Conservation (phyloP, 1,139 yeast species). For the Debaryomyces nepalensis region DNA sequence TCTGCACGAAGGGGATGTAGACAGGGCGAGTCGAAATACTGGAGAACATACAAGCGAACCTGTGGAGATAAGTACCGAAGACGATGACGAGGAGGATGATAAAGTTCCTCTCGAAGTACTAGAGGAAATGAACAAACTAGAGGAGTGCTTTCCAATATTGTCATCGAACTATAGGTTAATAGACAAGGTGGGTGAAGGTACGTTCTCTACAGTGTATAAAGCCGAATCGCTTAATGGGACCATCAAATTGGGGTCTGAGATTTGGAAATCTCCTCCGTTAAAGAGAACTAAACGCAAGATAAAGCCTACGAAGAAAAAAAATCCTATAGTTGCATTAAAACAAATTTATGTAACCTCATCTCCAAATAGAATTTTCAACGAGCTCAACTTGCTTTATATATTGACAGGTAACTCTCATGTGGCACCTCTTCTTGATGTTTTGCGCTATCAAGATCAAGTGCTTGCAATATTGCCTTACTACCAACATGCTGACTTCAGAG, state of each 20-base stretch:
- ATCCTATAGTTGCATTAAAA: slow-evolving; percentile 83
- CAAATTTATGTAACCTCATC: slow-evolving; percentile 95
- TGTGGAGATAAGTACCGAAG: slow-evolving; percentile 17
- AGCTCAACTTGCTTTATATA: slow-evolving; percentile 72
- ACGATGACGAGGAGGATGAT: slow-evolving; percentile 39
- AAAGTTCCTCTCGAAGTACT: slow-evolving; percentile 56
- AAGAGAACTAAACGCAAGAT: slow-evolving; percentile 26
- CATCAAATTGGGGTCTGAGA: slow-evolving; percentile 41
- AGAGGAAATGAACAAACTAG: slow-evolving; percentile 70
- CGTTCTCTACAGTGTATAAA: slow-evolving; percentile 88
- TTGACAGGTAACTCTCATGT: slow-evolving; percentile 73
- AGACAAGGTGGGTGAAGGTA: slow-evolving; percentile 94
- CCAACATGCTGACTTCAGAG: slow-evolving; percentile 89
- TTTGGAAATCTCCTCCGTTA: slow-evolving; percentile 54
- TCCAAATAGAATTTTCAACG: slow-evolving; percentile 87
- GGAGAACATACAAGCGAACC: slow-evolving; percentile 18
- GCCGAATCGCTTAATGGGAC: slow-evolving; percentile 70
- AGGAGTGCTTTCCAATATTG: slow-evolving; percentile 65
- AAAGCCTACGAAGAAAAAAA: slow-evolving; percentile 25
- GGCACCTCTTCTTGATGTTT: slow-evolving; percentile 87
- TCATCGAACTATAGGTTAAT: slow-evolving; percentile 64
- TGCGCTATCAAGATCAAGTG: slow-evolving; percentile 88
- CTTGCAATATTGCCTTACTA: slow-evolving; percentile 91
- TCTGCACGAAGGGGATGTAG: not conserved
- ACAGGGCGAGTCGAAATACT: slow-evolving; percentile 20